Conservation (phyloP, 306 rosid genomes). For the Vigna unguiculata region DNA sequence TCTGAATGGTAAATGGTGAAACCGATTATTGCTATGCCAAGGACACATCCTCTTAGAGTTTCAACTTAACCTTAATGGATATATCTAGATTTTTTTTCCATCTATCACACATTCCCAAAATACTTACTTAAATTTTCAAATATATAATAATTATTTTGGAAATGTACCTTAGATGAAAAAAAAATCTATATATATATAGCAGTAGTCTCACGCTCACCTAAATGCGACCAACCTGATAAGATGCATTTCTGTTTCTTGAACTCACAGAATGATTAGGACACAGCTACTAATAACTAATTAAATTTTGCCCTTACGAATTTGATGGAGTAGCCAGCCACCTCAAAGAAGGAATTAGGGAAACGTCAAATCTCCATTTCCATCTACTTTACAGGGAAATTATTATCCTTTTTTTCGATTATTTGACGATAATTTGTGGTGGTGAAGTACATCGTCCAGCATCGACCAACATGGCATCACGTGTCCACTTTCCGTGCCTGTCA, state of each 20-base stretch:
- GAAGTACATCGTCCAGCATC: conserved; percentile 20
- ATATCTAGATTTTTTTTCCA: too few species aligned
- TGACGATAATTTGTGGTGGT: conserved; percentile 41
- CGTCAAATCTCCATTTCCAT: conserved; percentile 35
- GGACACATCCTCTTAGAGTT: conserved; percentile 28
- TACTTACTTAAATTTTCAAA: too few species aligned
- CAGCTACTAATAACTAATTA: background rate
- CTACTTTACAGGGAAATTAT: background rate
- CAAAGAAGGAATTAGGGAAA: conserved; percentile 31
- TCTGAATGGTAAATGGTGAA: conserved; percentile 30
- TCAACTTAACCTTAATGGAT: conserved; percentile 2
- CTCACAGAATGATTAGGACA: background rate
- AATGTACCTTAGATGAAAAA: too few species aligned
- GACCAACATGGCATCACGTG: conserved; percentile 43
- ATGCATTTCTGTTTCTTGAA: background rate
- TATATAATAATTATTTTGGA: too few species aligned
- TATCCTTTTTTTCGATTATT: background rate
- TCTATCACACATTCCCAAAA: too few species aligned
- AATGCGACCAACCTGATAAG: conserved; percentile 44
- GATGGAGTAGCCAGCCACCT: conserved; percentile 27
- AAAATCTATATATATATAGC: background rate
- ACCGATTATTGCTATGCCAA: conserved; percentile 2
- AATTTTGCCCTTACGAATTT: background rate
- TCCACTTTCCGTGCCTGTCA: conserved; percentile 2
- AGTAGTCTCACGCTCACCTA: background rate